Percentiles rank a stretch among this genome's conserved stretches.
phyloP scores from a whole-genome alignment of 2,329 filamentous ascomycete species.

The Graphilbum fragrans region DNA sequence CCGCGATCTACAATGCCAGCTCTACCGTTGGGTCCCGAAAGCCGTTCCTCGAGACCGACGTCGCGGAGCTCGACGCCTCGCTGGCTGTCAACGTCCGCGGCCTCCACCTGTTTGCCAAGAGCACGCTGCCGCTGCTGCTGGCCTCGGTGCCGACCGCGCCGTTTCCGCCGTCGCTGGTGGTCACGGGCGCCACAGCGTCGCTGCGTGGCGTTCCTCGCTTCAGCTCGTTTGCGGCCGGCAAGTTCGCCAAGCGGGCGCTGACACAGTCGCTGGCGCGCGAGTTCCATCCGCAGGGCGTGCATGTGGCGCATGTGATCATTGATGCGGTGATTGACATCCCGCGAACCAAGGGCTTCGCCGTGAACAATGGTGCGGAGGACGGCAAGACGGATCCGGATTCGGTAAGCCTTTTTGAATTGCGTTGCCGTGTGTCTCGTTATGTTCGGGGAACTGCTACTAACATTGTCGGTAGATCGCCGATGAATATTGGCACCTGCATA shows the following conservation, averaged over 20 bases:
- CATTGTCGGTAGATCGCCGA: constrained; percentile 57
- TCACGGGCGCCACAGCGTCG: constrained; percentile 78
- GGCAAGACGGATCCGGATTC: constrained; percentile 63
- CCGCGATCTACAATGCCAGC: constrained; percentile 60
- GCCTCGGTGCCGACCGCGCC: constrained; percentile 40
- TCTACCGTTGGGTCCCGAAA: constrained; percentile 34
- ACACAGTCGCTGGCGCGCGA: constrained; percentile 68
- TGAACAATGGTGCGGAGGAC: constrained; percentile 34
- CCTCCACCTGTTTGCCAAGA: constrained; percentile 66
- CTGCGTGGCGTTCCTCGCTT: constrained; percentile 60
- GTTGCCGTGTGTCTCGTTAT: not conserved
- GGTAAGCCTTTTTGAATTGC: constrained; percentile 33
- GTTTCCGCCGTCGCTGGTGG: constrained; percentile 67
- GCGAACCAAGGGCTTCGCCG: constrained; percentile 40
- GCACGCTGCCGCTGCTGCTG: constrained; percentile 57
- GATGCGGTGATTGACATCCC: constrained; percentile 81
- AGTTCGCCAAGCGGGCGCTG: constrained; percentile 66
- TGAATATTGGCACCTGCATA: constrained; percentile 73
- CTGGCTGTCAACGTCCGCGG: constrained; percentile 42
- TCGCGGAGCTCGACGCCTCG: constrained; percentile 35
- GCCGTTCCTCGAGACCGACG: constrained; percentile 44
- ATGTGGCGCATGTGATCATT: constrained; percentile 71
- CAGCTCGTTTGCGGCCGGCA: constrained; percentile 62
- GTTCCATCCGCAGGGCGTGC: constrained; percentile 73
- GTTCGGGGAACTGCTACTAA: not conserved